Evolutionary conservation across 345 rosid genomes (phyloP).

Genomic region (Capsella bursapastoris): DNA sequence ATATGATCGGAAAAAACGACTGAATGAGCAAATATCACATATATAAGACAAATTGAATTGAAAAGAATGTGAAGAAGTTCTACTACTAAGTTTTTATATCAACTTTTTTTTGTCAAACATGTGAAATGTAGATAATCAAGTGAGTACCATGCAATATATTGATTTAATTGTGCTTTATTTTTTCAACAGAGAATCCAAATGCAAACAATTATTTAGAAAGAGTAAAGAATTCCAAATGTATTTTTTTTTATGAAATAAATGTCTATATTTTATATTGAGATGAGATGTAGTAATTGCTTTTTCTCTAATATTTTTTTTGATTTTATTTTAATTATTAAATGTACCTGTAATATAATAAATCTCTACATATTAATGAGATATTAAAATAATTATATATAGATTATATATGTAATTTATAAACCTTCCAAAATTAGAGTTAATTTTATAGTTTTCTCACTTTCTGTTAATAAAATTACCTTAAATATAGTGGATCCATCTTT

Average conservation of each 20-base stretch:
- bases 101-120: slow-evolving; percentile 1
- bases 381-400: not conserved
- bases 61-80: not conserved
- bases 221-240: not conserved
- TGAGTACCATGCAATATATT: not conserved
- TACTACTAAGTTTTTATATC: not conserved
- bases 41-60: not conserved
- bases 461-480: not conserved
- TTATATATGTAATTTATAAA: not conserved
- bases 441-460: not conserved
- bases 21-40: not conserved
- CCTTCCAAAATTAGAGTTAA: not conserved
- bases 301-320: not conserved
- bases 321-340: not conserved
- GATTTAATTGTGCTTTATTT: not conserved
- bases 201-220: not conserved
- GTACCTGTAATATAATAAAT: not conserved
- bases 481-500: not conserved
- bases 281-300: not conserved
- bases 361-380: not conserved
- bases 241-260: not conserved
- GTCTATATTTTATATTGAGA: not conserved
- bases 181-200: not conserved
- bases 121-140: not conserved
- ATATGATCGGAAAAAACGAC: not conserved